A percentile compares a stretch with the other conserved stretches of the same genome.
Conservation (phyloP, 1,284 basidiomycete genomes). For the Cutaneotrichosporon spelunceum region DNA sequence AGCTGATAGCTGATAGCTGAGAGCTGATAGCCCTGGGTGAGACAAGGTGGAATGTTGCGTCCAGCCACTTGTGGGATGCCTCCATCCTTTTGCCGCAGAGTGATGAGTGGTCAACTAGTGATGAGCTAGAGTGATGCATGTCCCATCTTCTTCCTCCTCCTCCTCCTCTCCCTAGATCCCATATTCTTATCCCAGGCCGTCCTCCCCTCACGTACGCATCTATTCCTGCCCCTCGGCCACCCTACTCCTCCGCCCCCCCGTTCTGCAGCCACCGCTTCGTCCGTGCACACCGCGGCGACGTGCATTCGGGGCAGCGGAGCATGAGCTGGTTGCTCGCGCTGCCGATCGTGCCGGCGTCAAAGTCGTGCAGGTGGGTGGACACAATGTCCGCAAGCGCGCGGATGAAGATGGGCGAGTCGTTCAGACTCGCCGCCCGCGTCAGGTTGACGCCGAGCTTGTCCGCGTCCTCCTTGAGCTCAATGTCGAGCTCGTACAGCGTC, state of each 20-base stretch:
- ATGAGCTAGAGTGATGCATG: too few relatives aligned
- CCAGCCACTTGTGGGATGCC: too few relatives aligned
- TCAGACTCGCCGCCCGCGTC: constrained; percentile 89
- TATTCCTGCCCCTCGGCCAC: neutral
- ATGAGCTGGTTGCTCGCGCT: constrained; percentile 75
- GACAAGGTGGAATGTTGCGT: too few relatives aligned
- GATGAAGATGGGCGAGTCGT: constrained; percentile 95
- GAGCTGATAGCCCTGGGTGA: too few relatives aligned
- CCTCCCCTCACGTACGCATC: too few relatives aligned
- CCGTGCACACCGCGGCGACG: constrained; percentile 76
- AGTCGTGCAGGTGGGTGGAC: constrained; percentile 71
- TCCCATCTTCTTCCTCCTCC: too few relatives aligned
- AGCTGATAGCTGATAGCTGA: too few relatives aligned
- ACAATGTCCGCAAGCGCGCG: constrained; percentile 93
- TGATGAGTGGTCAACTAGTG: too few relatives aligned
- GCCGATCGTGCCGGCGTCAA: constrained; percentile 53
- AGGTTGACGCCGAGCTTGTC: constrained; percentile 87
- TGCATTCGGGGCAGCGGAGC: constrained; percentile 90
- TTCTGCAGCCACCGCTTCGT: constrained; percentile 82
- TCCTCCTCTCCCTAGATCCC: too few relatives aligned
- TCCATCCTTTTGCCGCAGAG: too few relatives aligned
- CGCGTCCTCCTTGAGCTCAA: constrained; percentile 90
- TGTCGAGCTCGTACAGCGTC: constrained; percentile 93
- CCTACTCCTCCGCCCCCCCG: constrained; percentile 1
- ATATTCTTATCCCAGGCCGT: too few relatives aligned